Percentiles rank a stretch among this genome's conserved stretches.
phyloP scores from a whole-genome alignment of 352 stramenopile species.

The Phytophthora cryptogea region DNA sequence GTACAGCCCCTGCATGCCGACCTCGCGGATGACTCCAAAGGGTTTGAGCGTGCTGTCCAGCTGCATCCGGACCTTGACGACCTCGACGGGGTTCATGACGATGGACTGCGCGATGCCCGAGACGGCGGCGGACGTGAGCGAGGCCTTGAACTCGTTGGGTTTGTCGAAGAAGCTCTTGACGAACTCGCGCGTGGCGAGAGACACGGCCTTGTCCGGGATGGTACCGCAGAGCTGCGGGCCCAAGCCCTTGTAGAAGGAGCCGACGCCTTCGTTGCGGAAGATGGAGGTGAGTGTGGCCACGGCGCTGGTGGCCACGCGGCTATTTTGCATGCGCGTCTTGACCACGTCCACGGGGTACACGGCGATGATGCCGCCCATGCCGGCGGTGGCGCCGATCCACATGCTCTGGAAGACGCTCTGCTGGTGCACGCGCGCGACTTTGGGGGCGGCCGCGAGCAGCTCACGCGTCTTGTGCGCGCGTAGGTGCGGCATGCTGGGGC shows the following conservation, averaged over 20 bases:
- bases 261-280: conserved; percentile 60
- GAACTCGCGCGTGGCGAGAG: conserved; percentile 76
- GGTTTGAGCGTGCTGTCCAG: conserved; percentile 72
- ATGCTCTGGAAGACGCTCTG: conserved; percentile 78
- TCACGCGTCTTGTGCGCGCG: conserved; percentile 41
- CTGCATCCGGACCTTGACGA: conserved; percentile 86
- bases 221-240: conserved; percentile 74
- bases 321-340: conserved; percentile 88
- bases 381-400: conserved; percentile 78
- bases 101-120: conserved; percentile 76
- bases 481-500: conserved; percentile 27
- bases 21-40: conserved; percentile 56
- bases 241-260: conserved; percentile 82
- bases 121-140: conserved; percentile 64
- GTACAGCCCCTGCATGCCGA: conserved; percentile 71
- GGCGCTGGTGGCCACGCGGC: conserved; percentile 55
- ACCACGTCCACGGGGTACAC: conserved; percentile 86
- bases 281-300: conserved; percentile 62
- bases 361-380: conserved; percentile 81
- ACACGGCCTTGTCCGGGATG: conserved; percentile 83
- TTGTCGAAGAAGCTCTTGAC: conserved; percentile 79
- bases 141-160: conserved; percentile 74
- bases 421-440: conserved; percentile 34
- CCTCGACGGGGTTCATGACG: conserved; percentile 86
- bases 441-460: conserved; percentile 31